Base-by-base conservation (phyloP, 805 yeast genomes). In the Yarrowia yakushimensis region DNA sequence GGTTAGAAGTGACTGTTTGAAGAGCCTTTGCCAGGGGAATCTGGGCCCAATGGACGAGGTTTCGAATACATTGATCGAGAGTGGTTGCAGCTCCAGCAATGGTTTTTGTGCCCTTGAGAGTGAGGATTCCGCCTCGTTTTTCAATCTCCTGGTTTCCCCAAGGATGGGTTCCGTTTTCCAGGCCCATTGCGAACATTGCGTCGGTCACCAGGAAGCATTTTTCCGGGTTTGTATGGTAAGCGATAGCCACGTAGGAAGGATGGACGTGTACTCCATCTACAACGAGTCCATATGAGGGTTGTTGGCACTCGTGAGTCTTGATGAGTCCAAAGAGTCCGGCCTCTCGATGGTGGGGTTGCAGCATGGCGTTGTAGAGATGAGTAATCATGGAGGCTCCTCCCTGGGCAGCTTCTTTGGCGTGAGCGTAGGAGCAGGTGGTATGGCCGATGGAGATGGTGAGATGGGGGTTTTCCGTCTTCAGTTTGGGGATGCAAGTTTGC, bases 41-140 rank as follows among this genome's bases (percentile, higher is more conserved):
- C 23, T 73, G 72, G 4, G 81, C 74, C 87, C 87, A 83, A 45
- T 72, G 65, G 69, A 78, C 74, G 60, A 82, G 74, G 70, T 83
- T 82, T 64, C 81, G 73, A 31, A 82, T 71, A 68, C 85, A 80
- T 60, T 76, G 76, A 25, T 82, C 79, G 59, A 82, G 76, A 30
- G 81, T 78, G 9, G 85, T 81, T n/a, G 85, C 85, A 18, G 84
- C 79, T 27, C 87, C 87, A 10, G 87, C 87, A 71, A 83, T 79
- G 9, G 85, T 83, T 60, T 78, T 76, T 10, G 85, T 82, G 31
- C 83, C 84, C 69, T 82, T 75, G 65, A 83, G 75, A 60, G 75
- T 75, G 65, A 82, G 73, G 45, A 74, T 70, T 43, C 76, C 69
- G n/a, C 83, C 85, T 20, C 73, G 72, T 69, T 83, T 83, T 33